These are phyloP conservation scores for Colletotrichum falcatum DNA, from an alignment of 2,329 filamentous ascomycete genomes.

Conservation along the genomic window DNA sequence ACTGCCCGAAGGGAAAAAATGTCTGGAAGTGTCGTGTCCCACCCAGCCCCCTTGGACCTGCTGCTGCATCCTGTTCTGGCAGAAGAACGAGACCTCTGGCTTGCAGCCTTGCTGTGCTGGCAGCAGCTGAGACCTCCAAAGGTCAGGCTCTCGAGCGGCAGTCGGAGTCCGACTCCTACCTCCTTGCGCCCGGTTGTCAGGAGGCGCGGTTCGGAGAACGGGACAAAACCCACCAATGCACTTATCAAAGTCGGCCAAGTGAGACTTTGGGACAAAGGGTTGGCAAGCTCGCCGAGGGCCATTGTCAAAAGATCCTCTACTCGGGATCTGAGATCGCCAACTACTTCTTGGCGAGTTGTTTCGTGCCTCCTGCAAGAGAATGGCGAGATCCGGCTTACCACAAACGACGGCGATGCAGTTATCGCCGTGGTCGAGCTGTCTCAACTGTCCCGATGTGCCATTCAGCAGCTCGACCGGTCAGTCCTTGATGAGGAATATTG, in stretches of 20 bases:
- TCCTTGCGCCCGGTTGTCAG: slow-evolving; percentile 47
- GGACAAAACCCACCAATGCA: slow-evolving; percentile 58
- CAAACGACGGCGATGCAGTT: slow-evolving; percentile 84
- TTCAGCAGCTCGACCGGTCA: slow-evolving; percentile 90
- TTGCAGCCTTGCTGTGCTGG: slow-evolving; percentile 85
- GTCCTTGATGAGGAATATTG: slow-evolving; percentile 94
- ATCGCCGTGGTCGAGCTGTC: slow-evolving; percentile 88
- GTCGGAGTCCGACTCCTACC: slow-evolving; percentile 52
- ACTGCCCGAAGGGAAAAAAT: slow-evolving; percentile 58
- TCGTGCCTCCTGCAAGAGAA: slow-evolving; percentile 96
- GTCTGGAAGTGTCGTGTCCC: slow-evolving; percentile 61
- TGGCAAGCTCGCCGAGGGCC: slow-evolving; percentile 64
- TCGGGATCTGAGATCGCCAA: slow-evolving; percentile 64
- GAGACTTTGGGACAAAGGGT: slow-evolving; percentile 88
- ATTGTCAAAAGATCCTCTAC: slow-evolving; percentile 70
- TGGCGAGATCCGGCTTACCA: slow-evolving; percentile 90
- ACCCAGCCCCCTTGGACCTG: slow-evolving; percentile 69
- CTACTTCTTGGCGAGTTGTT: slow-evolving; percentile 83
- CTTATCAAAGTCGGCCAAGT: slow-evolving; percentile 97
- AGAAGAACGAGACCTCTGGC: slow-evolving; percentile 81
- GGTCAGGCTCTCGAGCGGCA: slow-evolving; percentile 64
- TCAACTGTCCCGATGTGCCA: slow-evolving; percentile 87
- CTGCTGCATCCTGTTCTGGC: slow-evolving; percentile 72
- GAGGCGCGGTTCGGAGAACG: slow-evolving; percentile 39
- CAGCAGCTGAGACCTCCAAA: slow-evolving; percentile 76